A percentile compares a stretch with the other conserved stretches of the same genome.
phyloP scores from a whole-genome alignment of 306 rosid species.

The Sechiopsis laciniata region DNA sequence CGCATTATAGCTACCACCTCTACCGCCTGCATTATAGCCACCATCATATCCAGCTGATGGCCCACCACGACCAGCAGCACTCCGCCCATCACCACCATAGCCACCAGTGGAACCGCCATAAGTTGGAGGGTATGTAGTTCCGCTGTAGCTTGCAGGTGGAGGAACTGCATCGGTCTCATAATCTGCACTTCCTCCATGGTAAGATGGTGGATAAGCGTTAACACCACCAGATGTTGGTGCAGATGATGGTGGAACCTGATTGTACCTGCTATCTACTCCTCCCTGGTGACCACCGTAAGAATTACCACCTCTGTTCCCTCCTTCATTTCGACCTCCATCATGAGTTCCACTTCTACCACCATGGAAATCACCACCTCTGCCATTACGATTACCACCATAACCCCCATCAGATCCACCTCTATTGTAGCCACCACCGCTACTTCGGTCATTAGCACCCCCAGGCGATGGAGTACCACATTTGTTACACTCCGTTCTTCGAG shows the following conservation, averaged over 20 bases:
- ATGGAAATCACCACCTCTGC: constrained; percentile 46
- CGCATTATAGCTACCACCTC: constrained; percentile 47
- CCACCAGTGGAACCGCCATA: constrained; percentile 65
- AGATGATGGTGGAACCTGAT: constrained; percentile 58
- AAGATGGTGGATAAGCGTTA: constrained; percentile 49
- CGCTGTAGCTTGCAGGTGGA: constrained; percentile 79
- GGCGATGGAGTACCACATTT: constrained; percentile 94
- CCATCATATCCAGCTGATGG: constrained; percentile 47
- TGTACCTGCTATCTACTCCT: constrained; percentile 66
- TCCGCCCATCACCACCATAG: constrained; percentile 54
- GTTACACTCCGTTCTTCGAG: constrained; percentile 91
- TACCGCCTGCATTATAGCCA: constrained; percentile 47
- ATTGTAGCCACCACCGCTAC: constrained; percentile 38
- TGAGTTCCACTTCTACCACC: constrained; percentile 52
- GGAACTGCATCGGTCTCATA: constrained; percentile 92
- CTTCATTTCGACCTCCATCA: constrained; percentile 44
- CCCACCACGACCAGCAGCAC: constrained; percentile 58
- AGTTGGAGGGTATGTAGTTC: constrained; percentile 75
- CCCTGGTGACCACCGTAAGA: constrained; percentile 46
- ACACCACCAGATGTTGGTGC: constrained; percentile 56
- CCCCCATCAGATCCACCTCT: constrained; percentile 54
- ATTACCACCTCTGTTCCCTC: constrained; percentile 67
- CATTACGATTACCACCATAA: constrained; percentile 41
- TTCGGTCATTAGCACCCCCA: constrained; percentile 43
- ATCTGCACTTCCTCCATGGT: constrained; percentile 48